These are phyloP conservation scores for Pseudogymnoascus sp. DNA, from an alignment of 2,329 filamentous ascomycete genomes.

Conservation along the genomic window DNA sequence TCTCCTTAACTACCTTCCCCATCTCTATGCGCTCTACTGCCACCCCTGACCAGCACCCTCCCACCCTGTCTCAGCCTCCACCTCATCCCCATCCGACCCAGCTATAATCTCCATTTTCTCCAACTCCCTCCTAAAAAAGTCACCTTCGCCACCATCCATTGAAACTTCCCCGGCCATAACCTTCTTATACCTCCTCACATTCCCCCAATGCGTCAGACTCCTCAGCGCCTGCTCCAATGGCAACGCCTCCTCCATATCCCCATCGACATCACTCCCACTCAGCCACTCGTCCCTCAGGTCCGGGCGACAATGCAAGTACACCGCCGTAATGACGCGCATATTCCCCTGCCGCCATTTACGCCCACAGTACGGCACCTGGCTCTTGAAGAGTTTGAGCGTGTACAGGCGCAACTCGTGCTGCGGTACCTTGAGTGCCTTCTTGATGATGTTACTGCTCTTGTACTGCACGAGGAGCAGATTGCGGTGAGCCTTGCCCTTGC, in stretches of 20 bases:
- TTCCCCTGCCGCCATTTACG: conserved; percentile 97
- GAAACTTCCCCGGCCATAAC: conserved; percentile 52
- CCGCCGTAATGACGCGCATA: conserved; percentile 96
- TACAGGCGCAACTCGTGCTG: conserved; percentile 83
- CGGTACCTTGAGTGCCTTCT: conserved; percentile 84
- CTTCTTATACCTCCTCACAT: conserved; percentile 72
- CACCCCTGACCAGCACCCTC: conserved; percentile 13
- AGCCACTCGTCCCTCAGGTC: conserved; percentile 95
- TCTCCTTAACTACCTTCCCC: background rate
- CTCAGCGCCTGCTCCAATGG: conserved; percentile 86
- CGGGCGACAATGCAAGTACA: conserved; percentile 87
- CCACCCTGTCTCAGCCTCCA: conserved; percentile 21
- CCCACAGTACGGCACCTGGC: conserved; percentile 94
- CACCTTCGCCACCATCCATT: conserved; percentile 62
- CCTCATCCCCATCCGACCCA: background rate
- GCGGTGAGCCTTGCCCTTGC: conserved; percentile 89
- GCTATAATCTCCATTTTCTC: conserved; percentile 46
- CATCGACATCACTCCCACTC: conserved; percentile 81
- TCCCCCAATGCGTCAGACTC: conserved; percentile 90
- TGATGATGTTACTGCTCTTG: conserved; percentile 86
- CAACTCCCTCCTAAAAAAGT: conserved; percentile 71
- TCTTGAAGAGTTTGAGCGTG: conserved; percentile 96
- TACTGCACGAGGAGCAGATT: conserved; percentile 91
- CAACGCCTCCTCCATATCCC: conserved; percentile 85
- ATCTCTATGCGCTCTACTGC: background rate